A percentile compares a stretch with the other conserved stretches of the same genome.
These are phyloP conservation scores for Basipetospora chlamydospora DNA, from an alignment of 2,329 filamentous ascomycete species.

Conservation along the genomic window DNA sequence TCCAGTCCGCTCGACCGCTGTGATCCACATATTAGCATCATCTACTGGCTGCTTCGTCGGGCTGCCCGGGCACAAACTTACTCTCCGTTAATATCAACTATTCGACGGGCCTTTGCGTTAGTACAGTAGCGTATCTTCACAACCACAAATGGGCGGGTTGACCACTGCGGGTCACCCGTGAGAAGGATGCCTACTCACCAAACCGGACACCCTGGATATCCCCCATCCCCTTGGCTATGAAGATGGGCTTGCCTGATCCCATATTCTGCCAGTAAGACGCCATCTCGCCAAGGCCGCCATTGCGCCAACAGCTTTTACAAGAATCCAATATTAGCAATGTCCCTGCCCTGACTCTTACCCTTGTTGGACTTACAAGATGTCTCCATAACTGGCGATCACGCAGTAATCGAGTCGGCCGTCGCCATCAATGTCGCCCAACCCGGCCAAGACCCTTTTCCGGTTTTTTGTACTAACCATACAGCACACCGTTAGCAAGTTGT, in stretches of 20 bases:
- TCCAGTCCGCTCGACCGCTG: slow-evolving; percentile 3
- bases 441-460: slow-evolving; percentile 7
- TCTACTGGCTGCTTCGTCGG: too few species aligned
- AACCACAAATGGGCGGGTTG: too few species aligned
- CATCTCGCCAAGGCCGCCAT: slow-evolving; percentile 14
- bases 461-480: slow-evolving; percentile 5
- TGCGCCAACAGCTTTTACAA: slow-evolving; percentile 15
- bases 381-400: slow-evolving; percentile 10
- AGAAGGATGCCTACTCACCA: slow-evolving; percentile 13
- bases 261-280: slow-evolving; percentile 19
- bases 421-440: slow-evolving; percentile 19
- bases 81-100: slow-evolving; percentile 10
- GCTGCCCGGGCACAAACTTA: too few species aligned
- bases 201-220: slow-evolving; percentile 20
- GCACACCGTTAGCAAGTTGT: not conserved
- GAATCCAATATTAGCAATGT: too few species aligned
- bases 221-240: slow-evolving; percentile 9
- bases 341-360: too few species aligned
- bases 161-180: too few species aligned
- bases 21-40: not conserved
- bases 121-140: too few species aligned
- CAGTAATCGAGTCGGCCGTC: slow-evolving; percentile 21
- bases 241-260: not conserved
- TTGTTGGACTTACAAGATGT: slow-evolving; percentile 4
- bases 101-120: too few species aligned